These are phyloP conservation scores for Lentinula sp. DNA, from an alignment of 768 basidiomycete genomes.

Conservation along the genomic window DNA sequence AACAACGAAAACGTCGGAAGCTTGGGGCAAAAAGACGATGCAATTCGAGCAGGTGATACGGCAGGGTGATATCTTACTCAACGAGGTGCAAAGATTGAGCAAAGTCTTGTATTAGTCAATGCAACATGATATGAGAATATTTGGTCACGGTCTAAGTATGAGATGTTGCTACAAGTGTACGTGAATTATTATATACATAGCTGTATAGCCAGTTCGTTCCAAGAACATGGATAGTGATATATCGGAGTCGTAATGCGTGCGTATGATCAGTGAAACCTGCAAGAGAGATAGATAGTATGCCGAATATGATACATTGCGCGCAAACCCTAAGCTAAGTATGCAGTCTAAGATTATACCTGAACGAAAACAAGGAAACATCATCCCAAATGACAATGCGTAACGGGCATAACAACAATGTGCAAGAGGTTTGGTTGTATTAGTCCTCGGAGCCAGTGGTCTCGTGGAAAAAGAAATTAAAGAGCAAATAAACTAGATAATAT, in stretches of 20 bases:
- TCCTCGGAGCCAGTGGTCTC: not conserved
- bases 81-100: conserved; percentile 82
- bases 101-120: conserved; percentile 65
- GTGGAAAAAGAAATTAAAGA: not conserved
- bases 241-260: not conserved
- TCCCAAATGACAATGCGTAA: not conserved
- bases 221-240: not conserved
- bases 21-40: conserved; percentile 49
- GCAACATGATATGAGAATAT: not conserved
- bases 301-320: not conserved
- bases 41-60: conserved; percentile 92
- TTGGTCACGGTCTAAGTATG: not conserved
- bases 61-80: conserved; percentile 86
- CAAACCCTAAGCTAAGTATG: not conserved
- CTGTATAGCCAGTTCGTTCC: not conserved
- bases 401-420: not conserved
- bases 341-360: not conserved
- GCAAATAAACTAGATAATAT: conserved; percentile 9
- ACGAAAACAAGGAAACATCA: not conserved
- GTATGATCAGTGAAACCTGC: not conserved
- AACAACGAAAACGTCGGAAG: conserved; percentile 58
- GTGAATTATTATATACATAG: not conserved
- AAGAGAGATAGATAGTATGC: not conserved
- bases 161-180: not conserved
- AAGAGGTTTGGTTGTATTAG: not conserved